Conservation (phyloP, 2,329 filamentous ascomycete genomes). For the Aspergillus piperis region DNA sequence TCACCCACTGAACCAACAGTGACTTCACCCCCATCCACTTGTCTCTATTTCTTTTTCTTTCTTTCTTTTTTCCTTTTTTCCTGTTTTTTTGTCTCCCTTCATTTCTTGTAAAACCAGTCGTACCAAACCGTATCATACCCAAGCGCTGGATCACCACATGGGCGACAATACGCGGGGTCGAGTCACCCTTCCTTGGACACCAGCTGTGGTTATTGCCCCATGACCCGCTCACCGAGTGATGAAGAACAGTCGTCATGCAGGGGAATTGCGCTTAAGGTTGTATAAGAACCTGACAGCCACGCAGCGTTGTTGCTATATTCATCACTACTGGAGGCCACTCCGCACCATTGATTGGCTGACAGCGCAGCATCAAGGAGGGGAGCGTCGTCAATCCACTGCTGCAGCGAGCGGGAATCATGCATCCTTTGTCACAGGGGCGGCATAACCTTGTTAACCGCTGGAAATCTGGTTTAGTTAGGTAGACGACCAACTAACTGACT, state of each 20-base stretch:
- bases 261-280: slow-evolving; percentile 5
- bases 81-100: not conserved
- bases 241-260: slow-evolving; percentile 5
- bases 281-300: not conserved
- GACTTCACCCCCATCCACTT: not conserved
- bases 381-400: too few species aligned
- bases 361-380: too few species aligned
- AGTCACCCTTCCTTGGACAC: not conserved
- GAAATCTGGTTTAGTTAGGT: too few species aligned
- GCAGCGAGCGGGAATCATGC: not conserved
- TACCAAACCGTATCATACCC: not conserved
- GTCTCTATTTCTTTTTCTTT: too few species aligned
- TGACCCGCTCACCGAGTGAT: not conserved
- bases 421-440: not conserved
- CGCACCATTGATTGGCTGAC: not conserved
- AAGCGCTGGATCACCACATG: not conserved
- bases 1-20: not conserved
- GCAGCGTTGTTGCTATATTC: not conserved
- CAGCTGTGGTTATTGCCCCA: not conserved
- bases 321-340: not conserved
- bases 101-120: not conserved
- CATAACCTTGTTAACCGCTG: not conserved
- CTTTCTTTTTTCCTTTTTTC: too few species aligned
- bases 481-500: too few species aligned
- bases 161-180: not conserved